Conservation (phyloP, 1,284 basidiomycete genomes). For the Polyporus tsugae region DNA sequence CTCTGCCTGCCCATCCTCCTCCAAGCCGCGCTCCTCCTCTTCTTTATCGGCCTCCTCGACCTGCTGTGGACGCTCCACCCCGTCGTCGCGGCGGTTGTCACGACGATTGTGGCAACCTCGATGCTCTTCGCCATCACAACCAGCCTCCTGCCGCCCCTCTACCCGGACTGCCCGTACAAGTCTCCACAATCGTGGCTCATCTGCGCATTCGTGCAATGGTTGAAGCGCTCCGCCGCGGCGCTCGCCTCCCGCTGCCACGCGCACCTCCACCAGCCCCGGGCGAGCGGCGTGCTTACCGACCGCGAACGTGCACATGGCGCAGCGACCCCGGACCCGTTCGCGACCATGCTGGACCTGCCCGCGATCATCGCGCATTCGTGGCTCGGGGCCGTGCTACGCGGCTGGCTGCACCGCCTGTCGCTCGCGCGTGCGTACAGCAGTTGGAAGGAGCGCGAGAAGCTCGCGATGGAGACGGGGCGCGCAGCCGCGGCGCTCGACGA, state of each 20-base stretch:
- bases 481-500: conserved; percentile 23
- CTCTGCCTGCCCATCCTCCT: conserved; percentile 30
- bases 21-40: conserved; percentile 28
- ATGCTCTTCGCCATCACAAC: conserved; percentile 19
- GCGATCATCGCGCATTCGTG: conserved; percentile 14
- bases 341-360: conserved; percentile 19
- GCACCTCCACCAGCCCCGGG: conserved; percentile 13
- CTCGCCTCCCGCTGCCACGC: conserved; percentile 24
- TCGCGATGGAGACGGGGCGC: conserved; percentile 4
- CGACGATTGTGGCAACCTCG: conserved; percentile 20
- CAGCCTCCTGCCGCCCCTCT: conserved; percentile 23
- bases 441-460: conserved; percentile 29
- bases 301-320: conserved; percentile 7
- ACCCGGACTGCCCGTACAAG: conserved; percentile 28
- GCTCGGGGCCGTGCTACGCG: conserved; percentile 15
- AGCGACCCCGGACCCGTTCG: conserved; percentile 21
- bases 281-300: background rate
- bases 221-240: conserved; percentile 16
- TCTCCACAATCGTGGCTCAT: conserved; percentile 29
- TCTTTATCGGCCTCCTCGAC: conserved; percentile 30
- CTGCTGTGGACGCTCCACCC: conserved; percentile 29
- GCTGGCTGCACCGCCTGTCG: conserved; percentile 22
- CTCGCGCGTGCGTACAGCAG: conserved; percentile 18
- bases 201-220: conserved; percentile 20
- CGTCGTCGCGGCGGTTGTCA: conserved; percentile 22